These are phyloP conservation scores for Phytophthora pseudosyringae DNA, from an alignment of 352 stramenopile genomes.

Conservation along the genomic window DNA sequence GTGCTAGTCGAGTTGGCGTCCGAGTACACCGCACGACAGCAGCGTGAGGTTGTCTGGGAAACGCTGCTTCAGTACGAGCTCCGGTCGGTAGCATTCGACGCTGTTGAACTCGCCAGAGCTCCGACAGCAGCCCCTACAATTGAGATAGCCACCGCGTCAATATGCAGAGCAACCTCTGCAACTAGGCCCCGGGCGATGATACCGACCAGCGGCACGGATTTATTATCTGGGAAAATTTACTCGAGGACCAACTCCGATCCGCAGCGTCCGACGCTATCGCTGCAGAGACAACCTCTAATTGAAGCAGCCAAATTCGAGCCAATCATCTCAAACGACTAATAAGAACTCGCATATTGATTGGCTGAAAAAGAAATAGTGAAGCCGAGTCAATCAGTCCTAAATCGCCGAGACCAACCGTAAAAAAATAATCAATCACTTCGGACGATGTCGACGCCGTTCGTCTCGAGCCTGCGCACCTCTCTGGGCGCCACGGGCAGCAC, in stretches of 20 bases:
- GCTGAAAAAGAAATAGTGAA: neutral
- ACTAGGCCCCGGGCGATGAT: too few relatives aligned
- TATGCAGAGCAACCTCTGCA: too few relatives aligned
- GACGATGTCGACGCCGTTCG: conserved; percentile 45
- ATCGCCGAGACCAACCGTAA: conserved; percentile 11
- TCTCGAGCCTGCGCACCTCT: conserved; percentile 50
- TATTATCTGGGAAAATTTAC: too few relatives aligned
- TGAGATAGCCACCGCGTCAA: too few relatives aligned
- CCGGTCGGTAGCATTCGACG: conserved; percentile 10
- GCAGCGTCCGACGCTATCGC: too few relatives aligned
- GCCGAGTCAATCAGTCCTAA: too few relatives aligned
- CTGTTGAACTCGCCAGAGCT: neutral
- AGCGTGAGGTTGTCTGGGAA: conserved; percentile 15
- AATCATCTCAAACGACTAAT: neutral
- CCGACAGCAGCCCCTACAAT: too few relatives aligned
- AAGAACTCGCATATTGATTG: neutral
- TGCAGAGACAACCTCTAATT: neutral
- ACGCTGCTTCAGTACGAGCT: conserved; percentile 17
- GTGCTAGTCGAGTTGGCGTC: conserved; percentile 37
- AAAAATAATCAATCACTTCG: neutral
- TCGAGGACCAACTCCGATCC: too few relatives aligned
- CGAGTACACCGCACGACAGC: conserved; percentile 21
- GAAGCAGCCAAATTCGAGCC: neutral
- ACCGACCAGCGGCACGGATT: too few relatives aligned
- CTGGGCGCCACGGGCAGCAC: conserved; percentile 14